These are phyloP conservation scores for Starmerella gropengiesseri DNA, from an alignment of 805 yeast genomes.

Conservation along the genomic window DNA sequence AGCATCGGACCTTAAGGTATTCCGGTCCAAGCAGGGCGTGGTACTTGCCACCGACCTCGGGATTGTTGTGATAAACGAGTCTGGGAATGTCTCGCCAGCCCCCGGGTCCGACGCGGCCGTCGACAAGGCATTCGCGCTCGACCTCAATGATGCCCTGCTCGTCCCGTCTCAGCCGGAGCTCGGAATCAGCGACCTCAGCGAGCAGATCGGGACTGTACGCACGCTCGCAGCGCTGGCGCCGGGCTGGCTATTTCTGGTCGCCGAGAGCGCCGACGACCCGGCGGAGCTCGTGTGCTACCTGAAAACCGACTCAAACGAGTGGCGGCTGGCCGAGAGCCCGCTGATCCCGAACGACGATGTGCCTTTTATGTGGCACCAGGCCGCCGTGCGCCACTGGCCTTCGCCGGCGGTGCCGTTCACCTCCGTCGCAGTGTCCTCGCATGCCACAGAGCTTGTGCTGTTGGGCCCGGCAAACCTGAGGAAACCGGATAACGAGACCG, in stretches of 20 bases:
- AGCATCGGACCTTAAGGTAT: background rate
- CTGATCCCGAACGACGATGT: slow-evolving; percentile 4
- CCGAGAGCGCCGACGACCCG: background rate
- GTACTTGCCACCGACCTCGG: background rate
- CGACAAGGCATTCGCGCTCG: background rate
- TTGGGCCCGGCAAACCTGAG: slow-evolving; percentile 2
- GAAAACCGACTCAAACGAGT: background rate
- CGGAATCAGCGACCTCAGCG: background rate
- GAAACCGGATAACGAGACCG: slow-evolving; percentile 13
- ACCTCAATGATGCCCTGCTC: background rate
- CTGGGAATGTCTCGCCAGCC: background rate
- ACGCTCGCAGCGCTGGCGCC: background rate
- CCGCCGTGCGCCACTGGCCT: slow-evolving; percentile 8
- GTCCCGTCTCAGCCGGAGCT: background rate
- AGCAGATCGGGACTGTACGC: background rate
- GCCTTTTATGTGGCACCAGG: slow-evolving; percentile 15
- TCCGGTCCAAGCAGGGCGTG: background rate
- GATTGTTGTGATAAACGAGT: background rate
- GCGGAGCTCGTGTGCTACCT: slow-evolving; percentile 6
- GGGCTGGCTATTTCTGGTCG: slow-evolving; percentile 1
- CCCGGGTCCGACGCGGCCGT: too few species aligned
- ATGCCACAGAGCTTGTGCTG: slow-evolving; percentile 17
- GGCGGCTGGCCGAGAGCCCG: slow-evolving; percentile 9
- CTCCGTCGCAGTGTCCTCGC: slow-evolving; percentile 17
- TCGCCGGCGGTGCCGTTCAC: background rate